Percentiles rank a stretch among this genome's conserved stretches.
Conservation (phyloP, 2,329 filamentous ascomycete species). For the Akanthomyces uredinophilus region DNA sequence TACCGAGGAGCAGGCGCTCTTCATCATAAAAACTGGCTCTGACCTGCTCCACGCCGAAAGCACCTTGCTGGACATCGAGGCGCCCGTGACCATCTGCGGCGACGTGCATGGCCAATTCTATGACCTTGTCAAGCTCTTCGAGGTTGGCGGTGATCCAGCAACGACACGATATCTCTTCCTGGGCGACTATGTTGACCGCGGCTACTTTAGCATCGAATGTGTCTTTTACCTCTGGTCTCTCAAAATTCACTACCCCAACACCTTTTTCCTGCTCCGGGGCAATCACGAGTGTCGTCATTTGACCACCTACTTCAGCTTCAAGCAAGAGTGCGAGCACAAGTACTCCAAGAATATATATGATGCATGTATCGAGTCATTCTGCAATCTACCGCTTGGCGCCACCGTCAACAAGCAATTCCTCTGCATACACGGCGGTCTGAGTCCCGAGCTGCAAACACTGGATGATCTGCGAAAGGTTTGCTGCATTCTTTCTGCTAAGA, state of each 20-base stretch:
- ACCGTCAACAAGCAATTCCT: conserved; percentile 99
- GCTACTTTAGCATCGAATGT: conserved; percentile 99
- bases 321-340: conserved; percentile 99
- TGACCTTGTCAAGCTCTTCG: conserved; percentile 98
- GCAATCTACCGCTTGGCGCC: conserved; percentile 82
- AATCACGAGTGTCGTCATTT: conserved; percentile 99
- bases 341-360: conserved; percentile 96
- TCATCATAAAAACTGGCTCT: conserved; percentile 84
- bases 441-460: conserved; percentile 90
- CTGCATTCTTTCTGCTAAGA: neutral
- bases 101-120: conserved; percentile 99
- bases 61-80: conserved; percentile 98
- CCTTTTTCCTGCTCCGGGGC: conserved; percentile 90
- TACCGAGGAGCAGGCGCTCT: conserved; percentile 95
- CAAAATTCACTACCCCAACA: conserved; percentile 99
- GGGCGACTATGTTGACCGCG: conserved; percentile 95
- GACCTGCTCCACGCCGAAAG: conserved; percentile 85
- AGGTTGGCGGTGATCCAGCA: conserved; percentile 92
- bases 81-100: conserved; percentile 95
- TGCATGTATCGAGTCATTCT: conserved; percentile 98
- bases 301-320: conserved; percentile 99
- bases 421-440: conserved; percentile 94
- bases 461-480: conserved; percentile 86
- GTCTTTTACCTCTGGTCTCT: conserved; percentile 96
- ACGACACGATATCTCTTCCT: conserved; percentile 96